phyloP scores from a whole-genome alignment of 2,329 filamentous ascomycete species.

The Cercospora brassicicola region DNA sequence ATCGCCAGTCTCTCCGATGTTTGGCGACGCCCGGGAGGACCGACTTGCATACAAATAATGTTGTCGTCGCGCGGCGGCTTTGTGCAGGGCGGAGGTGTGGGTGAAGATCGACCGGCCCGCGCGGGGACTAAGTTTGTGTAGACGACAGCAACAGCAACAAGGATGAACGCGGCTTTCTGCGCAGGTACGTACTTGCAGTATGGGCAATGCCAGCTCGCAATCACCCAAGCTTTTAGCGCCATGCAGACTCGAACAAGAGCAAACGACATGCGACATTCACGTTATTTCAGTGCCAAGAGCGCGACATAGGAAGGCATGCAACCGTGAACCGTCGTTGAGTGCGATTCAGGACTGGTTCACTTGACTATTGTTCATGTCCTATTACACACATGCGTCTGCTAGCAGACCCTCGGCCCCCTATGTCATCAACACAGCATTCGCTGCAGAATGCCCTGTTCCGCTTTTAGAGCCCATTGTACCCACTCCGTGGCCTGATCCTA shows the following conservation, averaged over 20 bases:
- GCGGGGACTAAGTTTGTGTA: not conserved
- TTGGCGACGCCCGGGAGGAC: not conserved
- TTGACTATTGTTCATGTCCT: not conserved
- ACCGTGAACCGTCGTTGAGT: not conserved
- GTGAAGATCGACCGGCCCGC: not conserved
- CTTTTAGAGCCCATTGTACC: not conserved
- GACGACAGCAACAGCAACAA: not conserved
- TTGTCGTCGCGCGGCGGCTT: not conserved
- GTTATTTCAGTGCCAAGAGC: not conserved
- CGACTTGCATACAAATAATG: not conserved
- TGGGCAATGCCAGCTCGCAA: slow-evolving; percentile 1
- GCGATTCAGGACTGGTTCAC: not conserved
- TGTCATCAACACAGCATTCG: not conserved
- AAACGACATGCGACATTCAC: not conserved
- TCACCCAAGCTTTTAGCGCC: not conserved
- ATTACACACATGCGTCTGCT: not conserved
- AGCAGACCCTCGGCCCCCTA: not conserved
- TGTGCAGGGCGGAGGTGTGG: not conserved
- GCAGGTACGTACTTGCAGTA: too few relatives aligned
- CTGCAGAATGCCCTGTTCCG: not conserved
- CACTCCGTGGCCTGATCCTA: not conserved
- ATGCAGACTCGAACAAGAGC: not conserved
- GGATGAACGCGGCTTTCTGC: not conserved
- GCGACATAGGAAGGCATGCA: not conserved
- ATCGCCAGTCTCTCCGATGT: not conserved